A percentile compares a stretch with the other conserved stretches of the same genome.
Evolutionary conservation across 768 basidiomycete genomes (phyloP).

Genomic region (Nevesoporus exiguus): DNA sequence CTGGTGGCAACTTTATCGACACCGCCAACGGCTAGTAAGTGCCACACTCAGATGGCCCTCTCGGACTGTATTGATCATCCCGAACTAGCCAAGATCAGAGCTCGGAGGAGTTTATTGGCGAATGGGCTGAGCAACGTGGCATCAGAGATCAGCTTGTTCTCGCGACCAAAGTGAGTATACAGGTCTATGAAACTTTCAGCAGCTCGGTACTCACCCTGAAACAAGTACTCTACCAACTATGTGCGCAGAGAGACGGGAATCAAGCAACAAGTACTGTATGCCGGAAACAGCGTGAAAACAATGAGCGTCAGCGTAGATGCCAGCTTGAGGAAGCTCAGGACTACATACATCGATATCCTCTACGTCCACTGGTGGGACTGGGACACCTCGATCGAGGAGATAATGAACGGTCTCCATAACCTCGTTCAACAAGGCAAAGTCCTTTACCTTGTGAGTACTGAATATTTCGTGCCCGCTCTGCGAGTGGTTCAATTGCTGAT

Average conservation of each 20-base stretch:
- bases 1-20: slow-evolving; percentile 49
- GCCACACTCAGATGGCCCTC: not conserved
- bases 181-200: not conserved
- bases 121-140: slow-evolving; percentile 45
- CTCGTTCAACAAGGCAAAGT: slow-evolving; percentile 45
- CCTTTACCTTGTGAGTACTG: slow-evolving; percentile 31
- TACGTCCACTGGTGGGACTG: slow-evolving; percentile 56
- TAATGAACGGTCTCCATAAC: slow-evolving; percentile 43
- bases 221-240: slow-evolving; percentile 19
- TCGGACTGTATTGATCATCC: not conserved
- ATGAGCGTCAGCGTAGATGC: slow-evolving; percentile 32
- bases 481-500: not conserved
- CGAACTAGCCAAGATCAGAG: slow-evolving; percentile 45
- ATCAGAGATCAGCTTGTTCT: slow-evolving; percentile 48
- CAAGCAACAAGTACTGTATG: slow-evolving; percentile 27
- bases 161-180: slow-evolving; percentile 36
- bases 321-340: slow-evolving; percentile 48
- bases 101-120: slow-evolving; percentile 53
- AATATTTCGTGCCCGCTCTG: not conserved
- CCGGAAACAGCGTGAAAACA: slow-evolving; percentile 37
- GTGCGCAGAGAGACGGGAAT: slow-evolving; percentile 14
- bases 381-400: slow-evolving; percentile 41
- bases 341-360: slow-evolving; percentile 53
- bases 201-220: slow-evolving; percentile 4
- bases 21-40: slow-evolving; percentile 44